Evolutionary conservation across 345 rosid genomes (phyloP).

Genomic region (Firmiana major): DNA sequence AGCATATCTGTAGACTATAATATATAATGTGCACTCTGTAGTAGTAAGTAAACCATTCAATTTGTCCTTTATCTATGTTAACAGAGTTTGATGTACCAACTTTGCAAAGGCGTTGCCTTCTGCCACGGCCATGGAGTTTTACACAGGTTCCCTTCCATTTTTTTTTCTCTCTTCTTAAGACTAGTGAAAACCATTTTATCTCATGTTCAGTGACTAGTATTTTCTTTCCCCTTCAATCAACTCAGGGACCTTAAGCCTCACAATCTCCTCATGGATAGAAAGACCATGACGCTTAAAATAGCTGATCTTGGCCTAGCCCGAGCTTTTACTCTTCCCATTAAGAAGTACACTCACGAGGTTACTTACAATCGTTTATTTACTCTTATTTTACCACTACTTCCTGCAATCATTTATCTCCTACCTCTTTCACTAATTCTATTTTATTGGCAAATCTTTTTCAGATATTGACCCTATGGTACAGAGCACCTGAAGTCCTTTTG

Average conservation of each 20-base stretch:
- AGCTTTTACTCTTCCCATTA: conserved; percentile 83
- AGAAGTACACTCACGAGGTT: conserved; percentile 97
- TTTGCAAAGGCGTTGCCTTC: conserved; percentile 91
- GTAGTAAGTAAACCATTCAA: too few relatives aligned
- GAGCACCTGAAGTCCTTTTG: conserved; percentile 95
- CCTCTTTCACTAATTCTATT: not conserved
- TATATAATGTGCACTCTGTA: too few relatives aligned
- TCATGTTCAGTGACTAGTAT: not conserved
- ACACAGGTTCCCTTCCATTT: conserved; percentile 49
- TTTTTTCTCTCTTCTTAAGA: not conserved
- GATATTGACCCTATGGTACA: conserved; percentile 94
- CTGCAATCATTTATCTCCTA: not conserved
- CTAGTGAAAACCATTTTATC: not conserved
- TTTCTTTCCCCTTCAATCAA: not conserved
- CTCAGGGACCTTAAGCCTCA: conserved; percentile 96
- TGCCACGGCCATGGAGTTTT: conserved; percentile 95
- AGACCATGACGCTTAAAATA: conserved; percentile 70
- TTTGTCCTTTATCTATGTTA: not conserved
- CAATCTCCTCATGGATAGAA: conserved; percentile 81
- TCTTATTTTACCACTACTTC: not conserved
- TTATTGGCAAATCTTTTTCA: conserved; percentile 18
- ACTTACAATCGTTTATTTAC: not conserved
- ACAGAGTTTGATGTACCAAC: conserved; percentile 96
- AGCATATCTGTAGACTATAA: too few relatives aligned
- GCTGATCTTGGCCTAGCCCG: conserved; percentile 97